Conservation (phyloP, 2,329 filamentous ascomycete species). For the Clarireedia homoeocarpa region DNA sequence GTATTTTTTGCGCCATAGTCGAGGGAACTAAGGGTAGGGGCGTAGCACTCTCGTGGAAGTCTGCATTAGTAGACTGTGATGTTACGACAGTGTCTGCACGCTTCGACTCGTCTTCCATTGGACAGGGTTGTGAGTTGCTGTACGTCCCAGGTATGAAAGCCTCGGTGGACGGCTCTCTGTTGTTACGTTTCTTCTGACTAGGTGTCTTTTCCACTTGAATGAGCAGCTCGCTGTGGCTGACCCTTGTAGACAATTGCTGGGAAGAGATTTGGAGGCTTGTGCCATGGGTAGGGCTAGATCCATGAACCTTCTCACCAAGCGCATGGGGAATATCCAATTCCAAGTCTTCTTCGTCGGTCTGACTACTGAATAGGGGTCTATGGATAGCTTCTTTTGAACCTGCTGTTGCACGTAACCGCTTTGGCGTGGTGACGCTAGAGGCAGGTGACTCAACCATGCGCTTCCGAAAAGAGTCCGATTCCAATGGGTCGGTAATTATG, state of each 20-base stretch:
- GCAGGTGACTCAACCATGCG: not conserved
- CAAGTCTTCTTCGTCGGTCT: slow-evolving; percentile 20
- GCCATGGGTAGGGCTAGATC: not conserved
- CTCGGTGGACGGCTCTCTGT: slow-evolving; percentile 12
- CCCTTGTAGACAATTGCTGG: slow-evolving; percentile 13
- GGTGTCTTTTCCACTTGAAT: slow-evolving; percentile 24
- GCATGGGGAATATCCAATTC: slow-evolving; percentile 20
- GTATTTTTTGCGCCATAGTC: no score
- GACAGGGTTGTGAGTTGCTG: not conserved
- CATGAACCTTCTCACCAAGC: slow-evolving; percentile 18
- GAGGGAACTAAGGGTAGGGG: no score
- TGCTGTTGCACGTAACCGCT: not conserved
- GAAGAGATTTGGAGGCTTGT: slow-evolving; percentile 8
- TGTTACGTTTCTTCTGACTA: not conserved
- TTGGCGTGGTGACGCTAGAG: not conserved
- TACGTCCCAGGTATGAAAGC: slow-evolving; percentile 18
- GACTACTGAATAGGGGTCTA: slow-evolving; percentile 4
- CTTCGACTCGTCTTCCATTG: not conserved
- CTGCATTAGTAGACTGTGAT: no score
- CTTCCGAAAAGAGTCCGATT: not conserved
- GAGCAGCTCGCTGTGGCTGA: not conserved
- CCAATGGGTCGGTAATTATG: not conserved
- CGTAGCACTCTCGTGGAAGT: no score
- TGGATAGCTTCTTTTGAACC: not conserved
- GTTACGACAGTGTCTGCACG: no score